Evolutionary conservation across 805 yeast species (phyloP).

Genomic region (Pichia cabralensis): DNA sequence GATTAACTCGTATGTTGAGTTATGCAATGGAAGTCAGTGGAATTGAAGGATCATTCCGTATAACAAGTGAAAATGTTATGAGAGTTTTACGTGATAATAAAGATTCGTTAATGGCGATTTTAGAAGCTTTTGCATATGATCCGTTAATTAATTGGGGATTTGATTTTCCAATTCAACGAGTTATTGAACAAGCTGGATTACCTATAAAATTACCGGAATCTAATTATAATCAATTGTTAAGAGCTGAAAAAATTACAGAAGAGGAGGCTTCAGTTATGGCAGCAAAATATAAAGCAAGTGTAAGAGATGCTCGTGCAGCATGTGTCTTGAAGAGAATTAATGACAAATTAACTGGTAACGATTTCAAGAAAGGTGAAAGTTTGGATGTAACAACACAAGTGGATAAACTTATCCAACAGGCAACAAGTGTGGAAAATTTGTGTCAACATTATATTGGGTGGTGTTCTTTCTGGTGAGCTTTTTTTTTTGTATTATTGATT

Average conservation of each 20-base stretch:
- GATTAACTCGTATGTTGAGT: slow-evolving; percentile 92
- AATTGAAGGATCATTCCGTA: slow-evolving; percentile 93
- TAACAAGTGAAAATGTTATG: slow-evolving; percentile 97
- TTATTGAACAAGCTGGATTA: slow-evolving; percentile 58
- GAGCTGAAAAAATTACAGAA: slow-evolving; percentile 67
- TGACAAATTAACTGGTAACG: slow-evolving; percentile 90
- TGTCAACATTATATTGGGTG: slow-evolving; percentile 98
- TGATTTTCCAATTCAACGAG: slow-evolving; percentile 76
- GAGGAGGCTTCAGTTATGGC: slow-evolving; percentile 66
- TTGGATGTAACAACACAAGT: slow-evolving; percentile 84
- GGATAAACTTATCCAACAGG: slow-evolving; percentile 87
- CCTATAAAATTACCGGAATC: slow-evolving; percentile 50
- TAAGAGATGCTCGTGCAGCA: slow-evolving; percentile 83
- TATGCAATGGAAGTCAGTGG: slow-evolving; percentile 99
- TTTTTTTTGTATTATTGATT: no score
- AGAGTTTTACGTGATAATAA: slow-evolving; percentile 85
- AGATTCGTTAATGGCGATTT: slow-evolving; percentile 94
- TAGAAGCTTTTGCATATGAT: slow-evolving; percentile 97
- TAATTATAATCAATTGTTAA: slow-evolving; percentile 59
- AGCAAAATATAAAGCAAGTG: slow-evolving; percentile 58
- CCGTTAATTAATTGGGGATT: slow-evolving; percentile 99
- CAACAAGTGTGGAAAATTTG: slow-evolving; percentile 89
- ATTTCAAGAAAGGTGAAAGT: slow-evolving; percentile 61
- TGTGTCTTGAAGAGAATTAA: slow-evolving; percentile 83
- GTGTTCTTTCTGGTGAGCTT: slow-evolving; percentile 92